Evolutionary conservation across 495 filamentous ascomycete species (phyloP), one percentile per base, ranked within the genome.

Genomic region (Penicillium waksmanii): DNA sequence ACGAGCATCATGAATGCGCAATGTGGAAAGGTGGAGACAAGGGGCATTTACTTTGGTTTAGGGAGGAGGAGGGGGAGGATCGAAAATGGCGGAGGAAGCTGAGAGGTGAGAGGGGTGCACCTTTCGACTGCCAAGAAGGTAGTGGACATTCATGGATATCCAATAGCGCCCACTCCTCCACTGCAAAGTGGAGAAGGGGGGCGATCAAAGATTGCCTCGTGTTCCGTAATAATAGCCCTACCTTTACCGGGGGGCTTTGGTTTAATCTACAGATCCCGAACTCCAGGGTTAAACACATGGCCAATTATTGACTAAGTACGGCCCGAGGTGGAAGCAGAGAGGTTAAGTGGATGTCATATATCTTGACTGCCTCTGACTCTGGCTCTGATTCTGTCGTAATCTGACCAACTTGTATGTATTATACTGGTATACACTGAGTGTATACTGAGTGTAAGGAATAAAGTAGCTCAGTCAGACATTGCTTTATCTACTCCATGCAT

Each of bases 81-180:
- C 43, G 27, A 31, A 31, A 31, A 31, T 31, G 27, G 27, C 27
- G 27, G 27, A 31, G 27, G 27, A 66, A 66, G 57, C 58, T 64
- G 60, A 61, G 61, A 59, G 64, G 43, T 42, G 58, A 51, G 53
- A 15, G 7, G 42, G 2, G 25, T 40, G 23, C 25, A 40, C 27
- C 27, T 31, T 31, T 31, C 2, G 23, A 23, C 23, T 54, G 62
- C 64, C 64, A 63, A 66, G 59, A 56, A 48, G 38, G 43, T 40
- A 23, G 23, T 40, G 36, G 60, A 31, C 27, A 31, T 31, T 4
- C 27, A 54, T 56, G 53, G 51, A 51, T 51, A 64, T 57, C 61
- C 65, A 66, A 64, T 64, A 62, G 58, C 51, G 49, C 61, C 63
- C 35, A 38, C 36, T 23, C 27, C 61, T 40, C 36, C 15, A n/a